Evolutionary conservation across 192 early-diverging fungal species (phyloP).

Genomic region (Backusella parvicylindrica): DNA sequence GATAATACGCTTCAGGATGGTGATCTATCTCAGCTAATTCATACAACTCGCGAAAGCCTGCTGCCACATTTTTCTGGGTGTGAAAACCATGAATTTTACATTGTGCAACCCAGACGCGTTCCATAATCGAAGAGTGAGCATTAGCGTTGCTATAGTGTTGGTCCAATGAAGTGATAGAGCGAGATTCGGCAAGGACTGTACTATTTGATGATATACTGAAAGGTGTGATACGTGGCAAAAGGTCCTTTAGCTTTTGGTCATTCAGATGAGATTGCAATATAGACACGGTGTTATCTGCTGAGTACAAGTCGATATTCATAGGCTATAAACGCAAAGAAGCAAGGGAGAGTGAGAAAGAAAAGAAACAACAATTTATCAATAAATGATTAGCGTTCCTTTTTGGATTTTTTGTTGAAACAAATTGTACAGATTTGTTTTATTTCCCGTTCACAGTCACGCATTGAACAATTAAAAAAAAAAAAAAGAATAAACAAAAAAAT

Average conservation of each 20-base stretch:
- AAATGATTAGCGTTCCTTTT: background rate
- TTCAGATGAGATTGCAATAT: background rate
- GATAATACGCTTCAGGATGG: constrained; percentile 23
- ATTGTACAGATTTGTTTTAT: background rate
- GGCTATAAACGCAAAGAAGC: background rate
- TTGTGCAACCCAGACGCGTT: background rate
- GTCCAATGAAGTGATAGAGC: background rate
- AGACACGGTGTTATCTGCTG: background rate
- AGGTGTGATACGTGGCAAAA: background rate
- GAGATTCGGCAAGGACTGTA: background rate
- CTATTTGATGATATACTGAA: background rate
- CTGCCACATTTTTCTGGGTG: background rate
- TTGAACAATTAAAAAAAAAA: constrained; percentile 1
- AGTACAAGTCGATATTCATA: background rate
- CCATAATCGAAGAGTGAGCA: background rate
- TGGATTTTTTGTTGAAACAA: background rate
- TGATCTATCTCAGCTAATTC: background rate
- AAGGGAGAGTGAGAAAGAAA: background rate
- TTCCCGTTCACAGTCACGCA: background rate
- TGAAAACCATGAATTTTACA: constrained; percentile 6
- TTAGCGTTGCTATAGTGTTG: background rate
- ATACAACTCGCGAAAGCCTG: background rate
- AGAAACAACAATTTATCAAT: background rate
- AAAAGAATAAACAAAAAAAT: background rate
- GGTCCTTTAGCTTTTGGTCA: background rate